Base-by-base conservation (phyloP, 2,329 filamentous ascomycete genomes). In the Nemania sp. region DNA sequence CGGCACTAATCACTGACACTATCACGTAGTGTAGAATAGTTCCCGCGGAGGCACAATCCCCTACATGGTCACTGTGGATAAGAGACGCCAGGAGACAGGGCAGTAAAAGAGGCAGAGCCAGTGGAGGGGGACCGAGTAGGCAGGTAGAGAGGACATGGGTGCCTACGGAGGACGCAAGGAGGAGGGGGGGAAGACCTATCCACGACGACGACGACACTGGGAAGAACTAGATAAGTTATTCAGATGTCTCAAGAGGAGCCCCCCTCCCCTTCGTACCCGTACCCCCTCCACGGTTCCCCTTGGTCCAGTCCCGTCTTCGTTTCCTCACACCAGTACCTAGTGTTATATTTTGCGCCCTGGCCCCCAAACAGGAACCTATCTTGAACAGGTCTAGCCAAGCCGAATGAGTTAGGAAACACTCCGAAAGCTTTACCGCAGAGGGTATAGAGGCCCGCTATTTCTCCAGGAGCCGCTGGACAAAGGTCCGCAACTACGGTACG, bases 401-500 rank as follows among this genome's bases (percentile, higher is more conserved):
- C 71, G 76, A 74, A 78, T 78, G 76, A 76, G 75, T 74, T 72
- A 52, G 73, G 77, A 74, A 80, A 80, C 77, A 74, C 76, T 80
- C 77, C 78, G 78, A 79, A 66, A 68, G 66, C 68, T 72, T 72
- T 74, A 67, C 72, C 68, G 68, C 45, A 56, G 48, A 35, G 37
- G 42, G 54, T 69, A 68, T 65, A 68, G 51, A 67, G 79, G 70
- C 76, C 79, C 78, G 75, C 76, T 77, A 73, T 75, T 76, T 77
- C 74, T 76, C 77, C 74, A 79, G 66, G 77, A 73, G 74, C 76
- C 77, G 78, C 80, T 80, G 77, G 78, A 73, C 71, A 76, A 75
- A 76, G 70, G 70, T 59, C 73, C 73, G 72, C 73, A 72, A 75
- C 71, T 67, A 71, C 68, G 71, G 69, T 53, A 67, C 69, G 62